Conservation (phyloP, 805 yeast genomes). For the Candida arabinofermentans region DNA sequence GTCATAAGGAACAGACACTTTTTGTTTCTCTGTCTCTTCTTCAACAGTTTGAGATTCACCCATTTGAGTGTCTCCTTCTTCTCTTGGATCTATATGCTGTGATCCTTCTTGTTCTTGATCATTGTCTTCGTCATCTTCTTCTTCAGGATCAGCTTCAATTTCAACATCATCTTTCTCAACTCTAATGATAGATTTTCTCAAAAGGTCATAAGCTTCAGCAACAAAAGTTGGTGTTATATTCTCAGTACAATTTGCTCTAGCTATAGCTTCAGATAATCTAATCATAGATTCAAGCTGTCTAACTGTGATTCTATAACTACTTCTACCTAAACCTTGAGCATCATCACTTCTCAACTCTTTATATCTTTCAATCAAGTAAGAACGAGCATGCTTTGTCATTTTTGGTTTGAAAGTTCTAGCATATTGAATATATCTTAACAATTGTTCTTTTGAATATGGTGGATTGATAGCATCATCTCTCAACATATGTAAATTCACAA, state of each 20-base stretch:
- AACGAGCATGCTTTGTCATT: constrained; percentile 78
- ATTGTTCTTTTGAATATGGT: constrained; percentile 84
- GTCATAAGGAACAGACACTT: constrained; percentile 69
- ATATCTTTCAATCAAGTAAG: constrained; percentile 69
- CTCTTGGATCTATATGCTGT: constrained; percentile 9
- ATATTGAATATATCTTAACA: constrained; percentile 82
- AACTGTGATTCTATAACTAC: constrained; percentile 91
- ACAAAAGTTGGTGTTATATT: constrained; percentile 81
- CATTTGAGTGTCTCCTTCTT: constrained; percentile 10
- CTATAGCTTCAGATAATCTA: constrained; percentile 91
- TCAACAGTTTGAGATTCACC: constrained; percentile 12
- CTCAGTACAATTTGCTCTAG: constrained; percentile 92
- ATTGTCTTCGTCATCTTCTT: constrained; percentile 17
- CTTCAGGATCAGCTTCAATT: constrained; percentile 57
- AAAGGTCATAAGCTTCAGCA: constrained; percentile 85
- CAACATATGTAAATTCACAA: constrained; percentile 87
- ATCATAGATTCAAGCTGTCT: constrained; percentile 95
- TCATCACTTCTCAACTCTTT: constrained; percentile 86
- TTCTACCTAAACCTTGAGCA: constrained; percentile 80
- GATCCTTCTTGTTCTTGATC: background rate
- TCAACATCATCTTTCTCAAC: constrained; percentile 94
- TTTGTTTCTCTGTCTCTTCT: constrained; percentile 26
- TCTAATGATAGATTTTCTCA: constrained; percentile 86
- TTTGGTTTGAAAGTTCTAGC: constrained; percentile 91
- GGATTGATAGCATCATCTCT: constrained; percentile 88